These are phyloP conservation scores for Cryoendolithus antarcticus DNA, from an alignment of 2,329 filamentous ascomycete species.

Conservation along the genomic window DNA sequence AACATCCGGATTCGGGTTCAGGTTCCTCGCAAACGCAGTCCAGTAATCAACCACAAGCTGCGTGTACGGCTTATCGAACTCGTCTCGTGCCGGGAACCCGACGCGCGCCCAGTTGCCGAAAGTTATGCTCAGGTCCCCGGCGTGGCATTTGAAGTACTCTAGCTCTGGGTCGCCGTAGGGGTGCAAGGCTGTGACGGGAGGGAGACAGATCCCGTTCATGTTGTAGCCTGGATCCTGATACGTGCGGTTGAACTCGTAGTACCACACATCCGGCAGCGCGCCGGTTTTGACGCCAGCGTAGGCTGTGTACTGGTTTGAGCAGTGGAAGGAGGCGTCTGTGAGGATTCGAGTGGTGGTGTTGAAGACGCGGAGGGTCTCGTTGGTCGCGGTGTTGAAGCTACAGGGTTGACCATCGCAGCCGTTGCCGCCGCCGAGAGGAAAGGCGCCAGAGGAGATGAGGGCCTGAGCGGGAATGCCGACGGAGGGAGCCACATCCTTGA, in stretches of 20 bases:
- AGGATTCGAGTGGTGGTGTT: slow-evolving; percentile 23
- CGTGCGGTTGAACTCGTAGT: slow-evolving; percentile 30
- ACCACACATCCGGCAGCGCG: slow-evolving; percentile 23
- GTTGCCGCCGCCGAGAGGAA: slow-evolving; percentile 7
- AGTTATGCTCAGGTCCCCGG: slow-evolving; percentile 28
- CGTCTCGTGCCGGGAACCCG: no score
- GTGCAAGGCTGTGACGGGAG: slow-evolving; percentile 15
- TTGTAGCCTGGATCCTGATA: slow-evolving; percentile 21
- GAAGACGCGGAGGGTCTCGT: slow-evolving; percentile 14
- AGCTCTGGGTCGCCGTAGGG: slow-evolving; percentile 25
- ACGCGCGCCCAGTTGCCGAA: slow-evolving; percentile 19
- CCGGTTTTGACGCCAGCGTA: slow-evolving; percentile 22
- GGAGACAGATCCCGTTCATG: slow-evolving; percentile 16
- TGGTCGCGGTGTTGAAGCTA: slow-evolving; percentile 5
- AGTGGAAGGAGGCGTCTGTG: slow-evolving; percentile 24
- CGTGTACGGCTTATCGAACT: no score
- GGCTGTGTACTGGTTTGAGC: slow-evolving; percentile 25
- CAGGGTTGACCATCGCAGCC: slow-evolving; percentile 1
- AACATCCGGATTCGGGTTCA: no score
- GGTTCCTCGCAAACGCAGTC: no score
- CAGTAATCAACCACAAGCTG: no score
- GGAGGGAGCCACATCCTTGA: slow-evolving; percentile 3
- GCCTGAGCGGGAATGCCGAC: no score
- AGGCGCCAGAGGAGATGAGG: not conserved
- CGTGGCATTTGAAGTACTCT: slow-evolving; percentile 33